These are phyloP conservation scores for Talaromyces trachyspermus DNA, from an alignment of 495 filamentous ascomycete species.

Conservation along the genomic window DNA sequence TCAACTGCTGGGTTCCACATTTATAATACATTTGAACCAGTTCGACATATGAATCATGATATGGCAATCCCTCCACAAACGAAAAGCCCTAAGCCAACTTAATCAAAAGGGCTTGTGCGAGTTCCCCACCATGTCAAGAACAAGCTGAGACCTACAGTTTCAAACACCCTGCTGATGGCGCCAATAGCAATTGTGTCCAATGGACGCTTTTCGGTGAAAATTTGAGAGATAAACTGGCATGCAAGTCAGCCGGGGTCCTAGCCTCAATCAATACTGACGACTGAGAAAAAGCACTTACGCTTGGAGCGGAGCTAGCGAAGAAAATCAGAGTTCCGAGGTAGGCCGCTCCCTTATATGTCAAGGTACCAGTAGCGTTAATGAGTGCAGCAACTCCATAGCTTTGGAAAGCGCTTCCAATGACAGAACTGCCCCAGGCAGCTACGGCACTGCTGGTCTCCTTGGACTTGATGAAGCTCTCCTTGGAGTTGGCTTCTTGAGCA, in stretches of 20 bases:
- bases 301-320: slow-evolving; percentile 79
- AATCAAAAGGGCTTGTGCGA: slow-evolving; percentile 75
- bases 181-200: slow-evolving; percentile 83
- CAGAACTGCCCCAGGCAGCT: slow-evolving; percentile 80
- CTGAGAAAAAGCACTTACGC: slow-evolving; percentile 50
- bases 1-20: not conserved
- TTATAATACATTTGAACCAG: slow-evolving; percentile 2
- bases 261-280: not conserved
- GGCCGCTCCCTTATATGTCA: slow-evolving; percentile 93
- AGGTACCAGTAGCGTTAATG: slow-evolving; percentile 89
- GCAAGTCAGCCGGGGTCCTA: no score
- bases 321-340: slow-evolving; percentile 90
- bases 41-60: not conserved
- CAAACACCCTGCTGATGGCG: slow-evolving; percentile 72
- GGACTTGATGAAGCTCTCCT: slow-evolving; percentile 92
- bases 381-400: slow-evolving; percentile 91
- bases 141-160: slow-evolving; percentile 85
- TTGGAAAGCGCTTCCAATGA: slow-evolving; percentile 83
- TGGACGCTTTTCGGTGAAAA: slow-evolving; percentile 85
- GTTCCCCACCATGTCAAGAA: slow-evolving; percentile 98
- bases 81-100: no score
- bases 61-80: not conserved
- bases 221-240: slow-evolving; percentile 68
- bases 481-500: slow-evolving; percentile 83
- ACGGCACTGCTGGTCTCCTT: slow-evolving; percentile 86